phyloP scores from a whole-genome alignment of 139 green algal species.

The Auxenochlorella pyrenoidosa region DNA sequence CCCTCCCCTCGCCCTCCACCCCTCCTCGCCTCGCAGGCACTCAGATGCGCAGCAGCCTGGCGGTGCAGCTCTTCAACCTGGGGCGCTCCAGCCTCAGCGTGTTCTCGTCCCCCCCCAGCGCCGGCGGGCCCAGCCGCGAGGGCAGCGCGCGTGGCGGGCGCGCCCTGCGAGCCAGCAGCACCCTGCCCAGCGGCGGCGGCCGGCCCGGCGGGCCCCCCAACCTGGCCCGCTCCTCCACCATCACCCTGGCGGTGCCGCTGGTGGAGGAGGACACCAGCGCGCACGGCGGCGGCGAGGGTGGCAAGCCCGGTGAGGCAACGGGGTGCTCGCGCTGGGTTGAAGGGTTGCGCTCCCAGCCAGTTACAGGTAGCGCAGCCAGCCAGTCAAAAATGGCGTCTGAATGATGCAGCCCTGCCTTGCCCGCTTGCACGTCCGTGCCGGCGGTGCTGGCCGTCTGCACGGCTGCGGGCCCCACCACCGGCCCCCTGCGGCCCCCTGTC shows the following conservation, averaged over 20 bases:
- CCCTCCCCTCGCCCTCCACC: neutral
- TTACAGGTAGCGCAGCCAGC: too few relatives aligned
- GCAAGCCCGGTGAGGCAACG: neutral
- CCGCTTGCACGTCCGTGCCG: too few relatives aligned
- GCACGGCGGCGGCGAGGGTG: neutral
- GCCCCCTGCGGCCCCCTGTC: neutral
- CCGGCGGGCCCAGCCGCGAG: neutral
- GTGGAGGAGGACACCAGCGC: neutral
- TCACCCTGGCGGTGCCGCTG: neutral
- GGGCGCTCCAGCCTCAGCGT: neutral
- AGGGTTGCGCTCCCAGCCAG: too few relatives aligned
- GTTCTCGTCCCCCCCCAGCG: too few relatives aligned
- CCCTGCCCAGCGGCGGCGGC: neutral
- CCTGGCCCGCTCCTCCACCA: slow-evolving; percentile 1
- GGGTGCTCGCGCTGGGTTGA: neutral
- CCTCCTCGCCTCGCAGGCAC: neutral
- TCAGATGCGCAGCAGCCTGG: neutral
- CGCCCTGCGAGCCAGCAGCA: neutral
- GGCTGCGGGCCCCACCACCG: neutral
- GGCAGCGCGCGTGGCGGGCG: neutral
- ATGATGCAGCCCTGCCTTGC: too few relatives aligned
- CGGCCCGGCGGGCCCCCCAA: neutral
- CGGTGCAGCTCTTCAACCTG: neutral
- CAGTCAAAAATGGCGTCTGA: too few relatives aligned
- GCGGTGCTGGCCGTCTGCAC: neutral